These are phyloP conservation scores for Apiospora aurea DNA, from an alignment of 2,329 filamentous ascomycete species.

Conservation along the genomic window DNA sequence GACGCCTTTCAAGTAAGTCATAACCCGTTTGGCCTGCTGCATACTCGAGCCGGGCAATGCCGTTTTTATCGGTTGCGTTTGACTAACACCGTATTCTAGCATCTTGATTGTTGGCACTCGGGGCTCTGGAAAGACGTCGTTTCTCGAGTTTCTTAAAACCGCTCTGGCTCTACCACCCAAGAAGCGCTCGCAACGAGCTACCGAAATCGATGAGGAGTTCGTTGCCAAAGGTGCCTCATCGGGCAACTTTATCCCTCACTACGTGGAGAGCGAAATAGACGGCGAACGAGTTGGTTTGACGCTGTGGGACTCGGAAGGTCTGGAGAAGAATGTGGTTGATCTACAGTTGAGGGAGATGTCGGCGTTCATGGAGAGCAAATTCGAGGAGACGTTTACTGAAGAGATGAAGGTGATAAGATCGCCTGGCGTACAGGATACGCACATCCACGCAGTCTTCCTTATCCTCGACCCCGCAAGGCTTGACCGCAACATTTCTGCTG, in stretches of 20 bases:
- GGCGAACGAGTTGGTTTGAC: conserved; percentile 90
- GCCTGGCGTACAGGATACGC: conserved; percentile 91
- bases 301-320: conserved; percentile 93
- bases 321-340: conserved; percentile 95
- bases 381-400: conserved; percentile 95
- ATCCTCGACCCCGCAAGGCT: conserved; percentile 87
- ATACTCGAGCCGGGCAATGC: conserved; percentile 4
- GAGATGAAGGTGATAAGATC: conserved; percentile 97
- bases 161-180: conserved; percentile 83
- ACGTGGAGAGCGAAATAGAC: conserved; percentile 93
- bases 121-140: conserved; percentile 92
- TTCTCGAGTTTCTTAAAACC: conserved; percentile 92
- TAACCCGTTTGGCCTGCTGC: conserved; percentile 21
- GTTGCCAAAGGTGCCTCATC: conserved; percentile 58
- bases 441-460: conserved; percentile 95
- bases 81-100: conserved; percentile 54
- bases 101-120: conserved; percentile 89
- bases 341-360: conserved; percentile 92
- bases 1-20: conserved; percentile 94
- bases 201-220: conserved; percentile 63
- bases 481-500: conserved; percentile 79
- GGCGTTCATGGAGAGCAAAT: conserved; percentile 94
- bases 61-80: conserved; percentile 25
- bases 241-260: conserved; percentile 84
- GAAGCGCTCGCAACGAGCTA: conserved; percentile 67